A percentile compares a stretch with the other conserved stretches of the same genome.
These are phyloP conservation scores for Lasiosphaeriaceae sp. DNA, from an alignment of 495 filamentous ascomycete species.

Conservation along the genomic window DNA sequence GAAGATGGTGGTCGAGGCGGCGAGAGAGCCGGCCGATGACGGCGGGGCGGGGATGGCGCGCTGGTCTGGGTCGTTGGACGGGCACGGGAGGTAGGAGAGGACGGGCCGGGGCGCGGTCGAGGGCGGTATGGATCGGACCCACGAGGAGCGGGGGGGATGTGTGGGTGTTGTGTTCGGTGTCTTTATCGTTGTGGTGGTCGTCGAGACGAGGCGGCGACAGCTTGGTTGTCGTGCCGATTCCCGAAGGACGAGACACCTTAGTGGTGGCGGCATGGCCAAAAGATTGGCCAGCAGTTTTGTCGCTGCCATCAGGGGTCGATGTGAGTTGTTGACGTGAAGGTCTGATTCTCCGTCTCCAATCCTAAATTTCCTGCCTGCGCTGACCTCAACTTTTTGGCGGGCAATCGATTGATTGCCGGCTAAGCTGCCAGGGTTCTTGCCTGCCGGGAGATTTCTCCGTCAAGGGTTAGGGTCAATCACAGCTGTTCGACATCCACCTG, in stretches of 20 bases:
- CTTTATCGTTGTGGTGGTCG: not conserved
- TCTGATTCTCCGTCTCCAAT: not conserved
- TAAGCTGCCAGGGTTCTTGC: not conserved
- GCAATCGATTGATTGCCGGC: not conserved
- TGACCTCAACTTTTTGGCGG: not conserved
- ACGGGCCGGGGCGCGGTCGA: not conserved
- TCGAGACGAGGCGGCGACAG: not conserved
- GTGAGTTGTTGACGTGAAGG: too few species aligned
- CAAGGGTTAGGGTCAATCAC: constrained; percentile 20
- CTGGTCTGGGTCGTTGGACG: constrained; percentile 31
- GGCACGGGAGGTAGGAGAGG: constrained; percentile 27
- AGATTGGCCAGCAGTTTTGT: constrained; percentile 4
- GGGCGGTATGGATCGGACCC: not conserved
- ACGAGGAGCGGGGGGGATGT: not conserved
- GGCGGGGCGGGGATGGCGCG: constrained; percentile 15
- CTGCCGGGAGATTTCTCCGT: constrained; percentile 9
- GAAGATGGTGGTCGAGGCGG: constrained; percentile 58
- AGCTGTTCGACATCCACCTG: too few species aligned
- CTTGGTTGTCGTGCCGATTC: not conserved
- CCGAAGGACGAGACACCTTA: constrained; percentile 11
- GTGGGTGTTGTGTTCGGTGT: too few species aligned
- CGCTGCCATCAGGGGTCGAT: constrained; percentile 9
- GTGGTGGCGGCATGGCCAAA: constrained; percentile 13
- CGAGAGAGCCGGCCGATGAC: constrained; percentile 14
- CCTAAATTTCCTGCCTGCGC: not conserved